phyloP scores from a whole-genome alignment of 306 rosid genomes.

The Casuarina equisetifolia region DNA sequence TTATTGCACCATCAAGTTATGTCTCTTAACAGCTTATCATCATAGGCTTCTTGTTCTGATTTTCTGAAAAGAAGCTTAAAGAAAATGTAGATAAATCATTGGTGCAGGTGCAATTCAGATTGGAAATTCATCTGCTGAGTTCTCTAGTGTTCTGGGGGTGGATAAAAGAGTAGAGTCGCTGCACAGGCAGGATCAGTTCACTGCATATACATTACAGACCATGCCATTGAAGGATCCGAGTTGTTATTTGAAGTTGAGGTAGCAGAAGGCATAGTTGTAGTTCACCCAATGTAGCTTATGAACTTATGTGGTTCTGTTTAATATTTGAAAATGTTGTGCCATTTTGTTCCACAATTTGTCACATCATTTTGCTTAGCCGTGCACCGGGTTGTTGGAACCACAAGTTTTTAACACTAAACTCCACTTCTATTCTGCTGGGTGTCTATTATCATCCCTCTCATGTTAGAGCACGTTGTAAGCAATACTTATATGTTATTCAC shows the following conservation, averaged over 20 bases:
- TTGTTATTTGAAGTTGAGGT: conserved; percentile 8
- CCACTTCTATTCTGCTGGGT: not conserved
- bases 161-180: not conserved
- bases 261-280: conserved; percentile 8
- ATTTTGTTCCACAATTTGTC: conserved; percentile 11
- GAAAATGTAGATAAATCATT: not conserved
- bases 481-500: not conserved
- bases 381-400: not conserved
- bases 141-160: conserved; percentile 4
- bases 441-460: not conserved
- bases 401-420: too few relatives aligned
- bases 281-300: conserved; percentile 18
- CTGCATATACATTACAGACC: conserved; percentile 23
- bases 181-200: conserved; percentile 16
- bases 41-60: not conserved
- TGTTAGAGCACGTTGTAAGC: not conserved
- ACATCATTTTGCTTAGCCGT: not conserved
- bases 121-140: not conserved
- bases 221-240: conserved; percentile 18
- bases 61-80: not conserved
- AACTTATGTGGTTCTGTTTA: not conserved
- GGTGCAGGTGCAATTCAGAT: not conserved
- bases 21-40: too few relatives aligned
- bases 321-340: conserved; percentile 10
- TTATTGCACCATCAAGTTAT: too few relatives aligned